A percentile compares a stretch with the other conserved stretches of the same genome.
phyloP scores from a whole-genome alignment of 2,329 filamentous ascomycete genomes.

The Coleophoma cylindrospora region DNA sequence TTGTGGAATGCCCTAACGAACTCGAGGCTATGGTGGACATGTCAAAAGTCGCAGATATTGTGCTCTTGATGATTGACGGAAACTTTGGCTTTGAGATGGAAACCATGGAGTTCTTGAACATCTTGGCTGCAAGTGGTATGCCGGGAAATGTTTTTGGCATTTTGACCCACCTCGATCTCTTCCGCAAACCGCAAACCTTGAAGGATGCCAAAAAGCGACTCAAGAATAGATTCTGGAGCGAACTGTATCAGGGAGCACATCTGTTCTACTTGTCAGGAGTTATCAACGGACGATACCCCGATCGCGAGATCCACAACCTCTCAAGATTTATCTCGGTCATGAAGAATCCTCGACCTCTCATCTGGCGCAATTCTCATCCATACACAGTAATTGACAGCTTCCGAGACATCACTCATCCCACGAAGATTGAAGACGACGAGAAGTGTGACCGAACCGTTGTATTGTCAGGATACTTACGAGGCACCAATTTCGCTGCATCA shows the following conservation, averaged over 20 bases:
- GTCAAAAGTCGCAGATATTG: conserved; percentile 95
- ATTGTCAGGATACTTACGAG: conserved; percentile 87
- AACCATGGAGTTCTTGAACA: conserved; percentile 98
- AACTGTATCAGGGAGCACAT: conserved; percentile 94
- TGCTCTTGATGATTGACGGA: conserved; percentile 95
- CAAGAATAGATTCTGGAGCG: conserved; percentile 95
- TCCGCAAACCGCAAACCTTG: conserved; percentile 86
- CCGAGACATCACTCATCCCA: conserved; percentile 90
- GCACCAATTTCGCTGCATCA: conserved; percentile 85
- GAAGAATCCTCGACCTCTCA: conserved; percentile 95
- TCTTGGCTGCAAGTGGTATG: conserved; percentile 92
- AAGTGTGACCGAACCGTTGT: conserved; percentile 90
- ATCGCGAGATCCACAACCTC: conserved; percentile 92
- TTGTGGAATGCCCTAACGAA: conserved; percentile 95
- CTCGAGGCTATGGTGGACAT: conserved; percentile 96
- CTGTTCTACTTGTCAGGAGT: conserved; percentile 96
- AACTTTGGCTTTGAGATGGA: conserved; percentile 99
- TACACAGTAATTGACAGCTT: conserved; percentile 93
- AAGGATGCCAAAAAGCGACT: conserved; percentile 93
- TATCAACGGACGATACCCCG: conserved; percentile 93
- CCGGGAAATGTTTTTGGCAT: conserved; percentile 98
- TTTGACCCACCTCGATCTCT: conserved; percentile 91
- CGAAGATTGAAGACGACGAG: conserved; percentile 78
- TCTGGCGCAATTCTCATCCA: conserved; percentile 95
- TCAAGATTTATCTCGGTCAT: conserved; percentile 95